Evolutionary conservation across 345 rosid species (phyloP).

Genomic region (Melastoma malabathricum): DNA sequence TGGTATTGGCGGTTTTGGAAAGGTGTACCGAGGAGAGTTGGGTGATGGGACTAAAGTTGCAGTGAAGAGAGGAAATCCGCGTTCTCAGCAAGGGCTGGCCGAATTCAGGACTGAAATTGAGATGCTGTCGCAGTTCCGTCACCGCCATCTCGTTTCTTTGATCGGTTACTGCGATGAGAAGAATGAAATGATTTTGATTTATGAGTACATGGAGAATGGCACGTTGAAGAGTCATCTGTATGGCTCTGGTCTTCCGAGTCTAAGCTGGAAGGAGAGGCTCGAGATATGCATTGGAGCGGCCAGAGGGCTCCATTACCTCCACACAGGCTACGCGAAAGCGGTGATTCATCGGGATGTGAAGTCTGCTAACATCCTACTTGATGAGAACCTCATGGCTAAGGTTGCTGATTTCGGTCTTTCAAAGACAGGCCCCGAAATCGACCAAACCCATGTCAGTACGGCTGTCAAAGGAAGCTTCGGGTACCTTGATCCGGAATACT

Average conservation of each 20-base stretch:
- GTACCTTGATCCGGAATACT: slow-evolving; percentile 82
- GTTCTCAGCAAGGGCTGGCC: slow-evolving; percentile 64
- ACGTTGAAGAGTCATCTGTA: slow-evolving; percentile 59
- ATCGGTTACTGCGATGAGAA: slow-evolving; percentile 75
- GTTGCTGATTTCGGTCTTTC: slow-evolving; percentile 82
- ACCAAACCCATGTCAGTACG: slow-evolving; percentile 92
- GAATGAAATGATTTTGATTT: slow-evolving; percentile 66
- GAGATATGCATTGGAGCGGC: slow-evolving; percentile 66
- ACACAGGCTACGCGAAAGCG: slow-evolving; percentile 54
- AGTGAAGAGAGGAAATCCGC: slow-evolving; percentile 60
- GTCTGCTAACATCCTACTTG: slow-evolving; percentile 63
- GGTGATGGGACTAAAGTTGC: slow-evolving; percentile 54
- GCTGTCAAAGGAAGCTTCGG: slow-evolving; percentile 96
- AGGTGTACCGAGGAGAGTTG: slow-evolving; percentile 55
- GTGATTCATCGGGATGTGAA: slow-evolving; percentile 69
- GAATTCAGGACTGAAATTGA: slow-evolving; percentile 76
- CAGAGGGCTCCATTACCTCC: slow-evolving; percentile 63
- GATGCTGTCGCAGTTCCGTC: slow-evolving; percentile 72
- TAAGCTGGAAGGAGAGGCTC: slow-evolving; percentile 56
- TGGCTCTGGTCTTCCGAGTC: slow-evolving; percentile 41
- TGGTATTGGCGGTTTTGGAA: slow-evolving; percentile 78
- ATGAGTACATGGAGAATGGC: slow-evolving; percentile 74
- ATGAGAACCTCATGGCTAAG: slow-evolving; percentile 67
- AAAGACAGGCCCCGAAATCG: slow-evolving; percentile 84
- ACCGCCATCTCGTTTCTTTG: slow-evolving; percentile 66